Conservation (phyloP, 805 yeast species). For the Schwanniomyces sp. region DNA sequence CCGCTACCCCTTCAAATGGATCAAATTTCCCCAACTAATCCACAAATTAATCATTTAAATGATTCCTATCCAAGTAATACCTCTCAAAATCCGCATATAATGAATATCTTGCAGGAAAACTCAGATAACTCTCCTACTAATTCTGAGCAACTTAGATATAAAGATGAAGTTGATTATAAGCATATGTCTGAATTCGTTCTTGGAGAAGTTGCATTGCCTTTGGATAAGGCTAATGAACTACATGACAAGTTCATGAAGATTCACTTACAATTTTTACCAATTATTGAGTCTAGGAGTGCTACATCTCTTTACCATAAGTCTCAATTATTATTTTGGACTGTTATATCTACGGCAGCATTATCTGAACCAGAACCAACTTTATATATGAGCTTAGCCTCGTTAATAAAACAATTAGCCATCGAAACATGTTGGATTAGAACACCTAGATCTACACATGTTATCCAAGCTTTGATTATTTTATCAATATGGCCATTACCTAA, state of each 20-base stretch:
- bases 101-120: slow-evolving; percentile 20
- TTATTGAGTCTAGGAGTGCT: slow-evolving; percentile 68
- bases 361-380: slow-evolving; percentile 86
- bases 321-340: slow-evolving; percentile 86
- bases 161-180: slow-evolving; percentile 8
- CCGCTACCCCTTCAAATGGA: slow-evolving; percentile 5
- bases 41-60: slow-evolving; percentile 9
- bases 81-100: slow-evolving; percentile 8
- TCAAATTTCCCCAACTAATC: slow-evolving; percentile 10
- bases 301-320: slow-evolving; percentile 80
- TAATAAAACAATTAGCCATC: slow-evolving; percentile 83
- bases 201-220: slow-evolving; percentile 71
- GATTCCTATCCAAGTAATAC: slow-evolving; percentile 11
- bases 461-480: slow-evolving; percentile 83
- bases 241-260: slow-evolving; percentile 68
- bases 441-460: slow-evolving; percentile 90
- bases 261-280: slow-evolving; percentile 77
- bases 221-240: slow-evolving; percentile 66
- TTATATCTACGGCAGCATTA: slow-evolving; percentile 79
- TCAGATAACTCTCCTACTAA: slow-evolving; percentile 30
- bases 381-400: slow-evolving; percentile 70
- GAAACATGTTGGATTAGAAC: slow-evolving; percentile 93
- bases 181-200: slow-evolving; percentile 62
- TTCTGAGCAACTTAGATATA: not conserved
- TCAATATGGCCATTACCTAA: slow-evolving; percentile 93